These are phyloP conservation scores for Juglanconis oblonga DNA, from an alignment of 2,329 filamentous ascomycete species.

Conservation along the genomic window DNA sequence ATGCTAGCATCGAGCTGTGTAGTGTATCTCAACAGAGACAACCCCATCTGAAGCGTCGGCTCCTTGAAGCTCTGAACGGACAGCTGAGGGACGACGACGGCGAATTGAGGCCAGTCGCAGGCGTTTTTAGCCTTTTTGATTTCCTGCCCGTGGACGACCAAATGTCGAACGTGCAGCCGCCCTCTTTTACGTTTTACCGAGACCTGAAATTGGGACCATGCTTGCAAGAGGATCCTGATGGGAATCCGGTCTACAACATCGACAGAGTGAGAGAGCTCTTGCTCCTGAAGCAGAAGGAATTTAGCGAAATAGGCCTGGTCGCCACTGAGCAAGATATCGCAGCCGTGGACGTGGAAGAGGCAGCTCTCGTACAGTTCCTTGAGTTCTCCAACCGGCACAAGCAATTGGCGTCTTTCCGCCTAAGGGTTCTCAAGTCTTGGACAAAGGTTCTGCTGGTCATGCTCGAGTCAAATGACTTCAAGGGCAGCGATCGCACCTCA, in stretches of 20 bases:
- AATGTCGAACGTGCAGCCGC: conserved; percentile 47
- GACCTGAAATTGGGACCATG: conserved; percentile 68
- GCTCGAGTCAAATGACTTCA: conserved; percentile 78
- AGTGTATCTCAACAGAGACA: conserved; percentile 69
- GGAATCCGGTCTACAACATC: conserved; percentile 62
- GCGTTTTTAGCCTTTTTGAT: conserved; percentile 90
- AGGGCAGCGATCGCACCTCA: conserved; percentile 65
- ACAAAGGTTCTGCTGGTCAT: conserved; percentile 80
- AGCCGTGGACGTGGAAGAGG: conserved; percentile 56
- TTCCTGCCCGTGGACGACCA: conserved; percentile 62
- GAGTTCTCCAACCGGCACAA: conserved; percentile 61
- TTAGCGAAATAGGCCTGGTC: conserved; percentile 47
- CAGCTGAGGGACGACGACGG: conserved; percentile 66
- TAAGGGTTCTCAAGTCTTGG: conserved; percentile 77
- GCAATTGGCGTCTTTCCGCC: conserved; percentile 54
- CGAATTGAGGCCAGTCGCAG: conserved; percentile 64
- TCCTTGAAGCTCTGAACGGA: conserved; percentile 74
- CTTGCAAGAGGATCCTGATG: conserved; percentile 56
- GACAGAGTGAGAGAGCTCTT: conserved; percentile 72
- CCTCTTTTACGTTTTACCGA: conserved; percentile 57
- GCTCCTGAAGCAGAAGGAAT: conserved; percentile 63
- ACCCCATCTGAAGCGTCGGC: conserved; percentile 66
- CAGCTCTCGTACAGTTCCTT: conserved; percentile 58
- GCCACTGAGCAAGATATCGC: conserved; percentile 47
- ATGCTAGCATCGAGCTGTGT: conserved; percentile 81